Percentiles rank a stretch among this genome's conserved stretches.
Conservation (phyloP, 352 stramenopile genomes). For the Globisporangium nodosum region DNA sequence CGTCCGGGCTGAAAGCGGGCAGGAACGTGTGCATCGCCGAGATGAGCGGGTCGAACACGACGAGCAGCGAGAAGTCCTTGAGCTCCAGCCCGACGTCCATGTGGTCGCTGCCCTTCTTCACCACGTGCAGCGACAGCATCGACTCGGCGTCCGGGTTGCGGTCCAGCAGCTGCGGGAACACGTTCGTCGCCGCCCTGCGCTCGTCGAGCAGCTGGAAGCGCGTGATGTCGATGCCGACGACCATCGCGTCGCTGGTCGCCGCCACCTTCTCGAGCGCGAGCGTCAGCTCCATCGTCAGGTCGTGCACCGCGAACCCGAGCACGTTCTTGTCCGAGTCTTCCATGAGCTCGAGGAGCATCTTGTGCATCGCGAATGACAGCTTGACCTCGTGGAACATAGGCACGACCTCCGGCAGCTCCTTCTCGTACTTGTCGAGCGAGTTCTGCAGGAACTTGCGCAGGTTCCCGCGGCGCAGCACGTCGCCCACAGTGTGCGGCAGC, state of each 20-base stretch:
- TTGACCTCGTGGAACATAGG: slow-evolving; percentile 57
- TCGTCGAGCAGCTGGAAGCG: slow-evolving; percentile 74
- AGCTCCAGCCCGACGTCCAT: slow-evolving; percentile 49
- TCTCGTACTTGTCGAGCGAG: slow-evolving; percentile 59
- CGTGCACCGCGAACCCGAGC: slow-evolving; percentile 50
- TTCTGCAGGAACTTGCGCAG: slow-evolving; percentile 61
- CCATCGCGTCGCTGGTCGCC: slow-evolving; percentile 25
- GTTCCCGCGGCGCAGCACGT: slow-evolving; percentile 41
- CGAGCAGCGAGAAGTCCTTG: slow-evolving; percentile 58
- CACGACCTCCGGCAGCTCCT: slow-evolving; percentile 25
- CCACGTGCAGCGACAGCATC: slow-evolving; percentile 49
- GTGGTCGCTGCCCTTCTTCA: slow-evolving; percentile 43
- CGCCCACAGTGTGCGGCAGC: slow-evolving; percentile 36
- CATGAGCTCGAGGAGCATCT: slow-evolving; percentile 42
- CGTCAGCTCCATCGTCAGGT: slow-evolving; percentile 38
- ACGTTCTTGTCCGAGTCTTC: slow-evolving; percentile 42
- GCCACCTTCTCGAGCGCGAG: slow-evolving; percentile 43
- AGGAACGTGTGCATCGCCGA: slow-evolving; percentile 45
- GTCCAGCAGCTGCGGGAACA: slow-evolving; percentile 71
- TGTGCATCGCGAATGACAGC: slow-evolving; percentile 50
- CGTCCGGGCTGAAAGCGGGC: slow-evolving; percentile 60
- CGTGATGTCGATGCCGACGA: slow-evolving; percentile 40
- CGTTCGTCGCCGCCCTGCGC: slow-evolving; percentile 52
- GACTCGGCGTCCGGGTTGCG: slow-evolving; percentile 54
- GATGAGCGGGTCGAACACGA: slow-evolving; percentile 77